Evolutionary conservation across 108 stramenopile species (phyloP).

Genomic region (Nitzschia palea): DNA sequence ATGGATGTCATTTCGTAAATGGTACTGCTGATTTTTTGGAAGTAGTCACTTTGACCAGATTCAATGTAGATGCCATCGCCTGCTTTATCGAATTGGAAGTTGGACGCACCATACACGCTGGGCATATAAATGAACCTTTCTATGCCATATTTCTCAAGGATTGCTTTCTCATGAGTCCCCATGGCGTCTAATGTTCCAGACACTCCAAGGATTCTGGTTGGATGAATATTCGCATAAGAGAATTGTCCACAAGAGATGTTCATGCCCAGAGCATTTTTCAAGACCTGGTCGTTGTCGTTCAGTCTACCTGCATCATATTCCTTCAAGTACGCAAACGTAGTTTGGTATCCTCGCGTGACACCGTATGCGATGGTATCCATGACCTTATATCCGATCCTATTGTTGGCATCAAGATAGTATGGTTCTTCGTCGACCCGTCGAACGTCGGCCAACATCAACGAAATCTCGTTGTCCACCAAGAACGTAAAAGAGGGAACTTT

Average conservation of each 20-base stretch:
- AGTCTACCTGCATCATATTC: slow-evolving; percentile 45
- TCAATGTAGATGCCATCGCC: slow-evolving; percentile 58
- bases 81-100: slow-evolving; percentile 58
- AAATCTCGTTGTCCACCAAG: slow-evolving; percentile 58
- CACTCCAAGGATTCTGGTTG: slow-evolving; percentile 55
- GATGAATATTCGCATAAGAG: slow-evolving; percentile 68
- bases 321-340: slow-evolving; percentile 61
- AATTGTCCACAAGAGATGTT: slow-evolving; percentile 68
- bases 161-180: slow-evolving; percentile 37
- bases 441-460: slow-evolving; percentile 58
- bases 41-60: slow-evolving; percentile 40
- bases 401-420: slow-evolving; percentile 41
- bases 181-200: slow-evolving; percentile 58
- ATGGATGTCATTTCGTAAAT: slow-evolving; percentile 32
- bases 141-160: slow-evolving; percentile 53
- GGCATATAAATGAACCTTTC: slow-evolving; percentile 51
- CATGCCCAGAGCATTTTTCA: slow-evolving; percentile 43
- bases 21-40: slow-evolving; percentile 51
- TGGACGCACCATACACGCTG: slow-evolving; percentile 58
- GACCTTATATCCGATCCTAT: slow-evolving; percentile 63
- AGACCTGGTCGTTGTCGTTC: slow-evolving; percentile 26
- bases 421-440: slow-evolving; percentile 49
- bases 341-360: slow-evolving; percentile 56
- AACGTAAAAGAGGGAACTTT: slow-evolving; percentile 43
- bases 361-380: slow-evolving; percentile 60